A percentile compares a stretch with the other conserved stretches of the same genome.
Evolutionary conservation across 768 basidiomycete genomes (phyloP).

Genomic region (Cyclocybe cylindracea): DNA sequence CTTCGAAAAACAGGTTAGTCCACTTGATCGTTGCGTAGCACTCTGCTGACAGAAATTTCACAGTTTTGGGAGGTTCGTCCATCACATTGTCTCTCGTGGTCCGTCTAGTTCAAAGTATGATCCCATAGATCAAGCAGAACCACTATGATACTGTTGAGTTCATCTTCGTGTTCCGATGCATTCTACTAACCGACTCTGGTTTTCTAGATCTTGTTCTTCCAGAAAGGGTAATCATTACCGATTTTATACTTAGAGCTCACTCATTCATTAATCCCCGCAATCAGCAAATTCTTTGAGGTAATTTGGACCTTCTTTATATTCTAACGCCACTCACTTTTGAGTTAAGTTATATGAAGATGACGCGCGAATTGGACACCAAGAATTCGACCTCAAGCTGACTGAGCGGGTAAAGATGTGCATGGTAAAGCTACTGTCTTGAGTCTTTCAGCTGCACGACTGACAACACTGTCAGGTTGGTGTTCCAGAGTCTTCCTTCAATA

Average conservation of each 20-base stretch:
- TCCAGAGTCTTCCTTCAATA: conserved; percentile 91
- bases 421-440: conserved; percentile 45
- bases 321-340: neutral
- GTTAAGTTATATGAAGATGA: conserved; percentile 91
- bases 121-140: conserved; percentile 85
- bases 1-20: conserved; percentile 84
- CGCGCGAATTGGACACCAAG: conserved; percentile 87
- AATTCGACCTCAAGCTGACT: conserved; percentile 93
- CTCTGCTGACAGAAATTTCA: neutral
- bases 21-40: neutral
- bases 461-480: conserved; percentile 74
- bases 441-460: neutral
- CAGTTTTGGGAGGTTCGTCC: conserved; percentile 75
- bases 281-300: conserved; percentile 81
- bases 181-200: conserved; percentile 13
- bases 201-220: conserved; percentile 86
- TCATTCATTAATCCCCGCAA: conserved; percentile 2
- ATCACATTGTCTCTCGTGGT: conserved; percentile 1
- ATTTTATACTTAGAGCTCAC: neutral
- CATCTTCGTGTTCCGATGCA: conserved; percentile 5
- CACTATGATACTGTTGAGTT: conserved; percentile 86
- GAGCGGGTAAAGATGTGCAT: conserved; percentile 98
- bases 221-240: conserved; percentile 75
- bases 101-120: neutral
- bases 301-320: conserved; percentile 2